These are phyloP conservation scores for Plantago ovata DNA, from an alignment of 257 asterid species.

Conservation along the genomic window DNA sequence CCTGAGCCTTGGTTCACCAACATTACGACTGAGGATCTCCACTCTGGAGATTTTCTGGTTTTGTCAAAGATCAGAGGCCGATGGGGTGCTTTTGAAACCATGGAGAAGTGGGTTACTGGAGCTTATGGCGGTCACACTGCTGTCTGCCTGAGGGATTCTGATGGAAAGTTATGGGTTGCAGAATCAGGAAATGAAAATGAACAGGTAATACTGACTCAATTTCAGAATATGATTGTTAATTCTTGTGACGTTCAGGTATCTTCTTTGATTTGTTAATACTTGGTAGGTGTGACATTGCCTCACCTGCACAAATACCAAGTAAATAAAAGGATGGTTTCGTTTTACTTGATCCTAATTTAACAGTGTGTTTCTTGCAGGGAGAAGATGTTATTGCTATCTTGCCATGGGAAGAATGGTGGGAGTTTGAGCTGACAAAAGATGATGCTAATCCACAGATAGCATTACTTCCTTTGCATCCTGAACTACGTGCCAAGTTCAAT, in stretches of 20 bases:
- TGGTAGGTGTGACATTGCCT: neutral
- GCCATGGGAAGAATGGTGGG: slow-evolving; percentile 98
- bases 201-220: slow-evolving; percentile 42
- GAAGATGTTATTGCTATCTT: slow-evolving; percentile 72
- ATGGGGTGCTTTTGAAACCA: slow-evolving; percentile 92
- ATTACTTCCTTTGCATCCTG: slow-evolving; percentile 75
- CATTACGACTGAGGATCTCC: slow-evolving; percentile 54
- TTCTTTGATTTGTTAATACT: neutral
- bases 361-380: slow-evolving; percentile 37
- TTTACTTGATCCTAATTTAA: slow-evolving; percentile 12
- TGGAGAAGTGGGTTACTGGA: slow-evolving; percentile 90
- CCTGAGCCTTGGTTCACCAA: slow-evolving; percentile 85
- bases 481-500: slow-evolving; percentile 73
- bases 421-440: slow-evolving; percentile 71
- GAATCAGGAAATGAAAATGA: slow-evolving; percentile 87
- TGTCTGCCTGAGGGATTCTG: slow-evolving; percentile 74
- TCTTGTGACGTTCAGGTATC: neutral
- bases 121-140: slow-evolving; percentile 87
- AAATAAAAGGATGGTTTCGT: too few relatives aligned
- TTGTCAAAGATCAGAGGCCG: slow-evolving; percentile 81
- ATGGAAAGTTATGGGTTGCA: slow-evolving; percentile 85
- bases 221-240: slow-evolving; percentile 41
- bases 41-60: slow-evolving; percentile 82
- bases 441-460: slow-evolving; percentile 84
- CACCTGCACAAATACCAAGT: too few relatives aligned